These are phyloP conservation scores for Zygotorulaspora sp. DNA, from an alignment of 805 yeast species.

Conservation along the genomic window DNA sequence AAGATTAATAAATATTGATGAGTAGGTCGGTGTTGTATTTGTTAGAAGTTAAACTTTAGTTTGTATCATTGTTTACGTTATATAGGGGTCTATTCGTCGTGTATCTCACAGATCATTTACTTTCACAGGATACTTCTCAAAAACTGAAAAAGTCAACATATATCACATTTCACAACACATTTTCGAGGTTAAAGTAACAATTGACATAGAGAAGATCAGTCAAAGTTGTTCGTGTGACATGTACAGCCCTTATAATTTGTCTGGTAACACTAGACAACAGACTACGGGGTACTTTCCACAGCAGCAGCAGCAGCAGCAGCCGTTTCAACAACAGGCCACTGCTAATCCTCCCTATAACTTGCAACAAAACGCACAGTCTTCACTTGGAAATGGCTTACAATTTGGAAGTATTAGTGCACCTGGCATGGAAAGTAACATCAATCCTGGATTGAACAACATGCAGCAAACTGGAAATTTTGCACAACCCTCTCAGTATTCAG, in stretches of 20 bases:
- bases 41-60: no score
- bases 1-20: no score
- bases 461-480: constrained; percentile 7
- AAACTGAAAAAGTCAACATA: no score
- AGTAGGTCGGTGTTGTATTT: no score
- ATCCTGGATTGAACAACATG: constrained; percentile 2
- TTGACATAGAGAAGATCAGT: no score
- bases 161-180: no score
- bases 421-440: constrained; percentile 2
- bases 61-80: no score
- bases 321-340: constrained; percentile 14
- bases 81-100: no score
- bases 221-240: constrained; percentile 2
- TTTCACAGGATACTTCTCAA: no score
- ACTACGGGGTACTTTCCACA: constrained; percentile 12
- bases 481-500: constrained; percentile 2
- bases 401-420: constrained; percentile 1
- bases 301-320: constrained; percentile 10
- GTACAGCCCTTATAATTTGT: constrained; percentile 12
- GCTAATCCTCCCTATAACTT: constrained; percentile 11
- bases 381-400: constrained; percentile 8
- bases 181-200: no score
- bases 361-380: constrained; percentile 14
- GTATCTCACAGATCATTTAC: no score
- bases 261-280: constrained; percentile 9